Conservation (phyloP, 768 basidiomycete genomes). For the Calocybe indica region DNA sequence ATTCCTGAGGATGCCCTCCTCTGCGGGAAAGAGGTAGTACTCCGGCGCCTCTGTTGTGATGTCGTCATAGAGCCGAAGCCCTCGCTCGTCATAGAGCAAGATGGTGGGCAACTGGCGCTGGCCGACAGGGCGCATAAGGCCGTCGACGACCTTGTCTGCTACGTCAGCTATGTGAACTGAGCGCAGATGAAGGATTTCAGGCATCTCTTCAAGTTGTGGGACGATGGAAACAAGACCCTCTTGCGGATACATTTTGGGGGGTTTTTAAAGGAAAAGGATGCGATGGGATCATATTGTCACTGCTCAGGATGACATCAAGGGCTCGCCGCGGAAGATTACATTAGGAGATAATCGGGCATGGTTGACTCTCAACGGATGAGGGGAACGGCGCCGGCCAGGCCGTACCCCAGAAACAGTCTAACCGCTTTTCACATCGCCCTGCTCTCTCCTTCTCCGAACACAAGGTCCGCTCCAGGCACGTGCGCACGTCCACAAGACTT, state of each 20-base stretch:
- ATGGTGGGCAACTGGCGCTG: conserved; percentile 71
- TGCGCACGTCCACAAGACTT: too few species aligned
- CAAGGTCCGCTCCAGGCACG: too few species aligned
- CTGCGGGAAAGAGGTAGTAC: conserved; percentile 89
- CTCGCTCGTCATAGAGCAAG: conserved; percentile 82
- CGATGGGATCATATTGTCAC: neutral
- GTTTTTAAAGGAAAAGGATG: neutral
- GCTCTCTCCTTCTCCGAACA: too few species aligned
- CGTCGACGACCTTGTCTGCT: conserved; percentile 41
- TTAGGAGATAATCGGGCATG: neutral
- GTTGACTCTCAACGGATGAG: neutral
- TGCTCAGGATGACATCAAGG: too few species aligned
- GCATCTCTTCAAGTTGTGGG: conserved; percentile 19
- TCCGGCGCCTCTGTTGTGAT: conserved; percentile 74
- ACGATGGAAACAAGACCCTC: too few species aligned
- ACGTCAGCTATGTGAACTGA: conserved; percentile 31
- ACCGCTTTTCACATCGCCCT: too few species aligned
- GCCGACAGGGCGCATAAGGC: conserved; percentile 48
- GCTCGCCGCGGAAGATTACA: neutral
- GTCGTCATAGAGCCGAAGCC: conserved; percentile 80
- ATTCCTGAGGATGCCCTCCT: conserved; percentile 76
- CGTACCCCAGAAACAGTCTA: too few species aligned
- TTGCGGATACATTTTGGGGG: too few species aligned
- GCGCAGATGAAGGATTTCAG: conserved; percentile 49
- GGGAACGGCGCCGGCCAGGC: too few species aligned